A percentile compares a stretch with the other conserved stretches of the same genome.
Evolutionary conservation across 2,329 filamentous ascomycete species (phyloP).

Genomic region (Celoporthe dispersa): DNA sequence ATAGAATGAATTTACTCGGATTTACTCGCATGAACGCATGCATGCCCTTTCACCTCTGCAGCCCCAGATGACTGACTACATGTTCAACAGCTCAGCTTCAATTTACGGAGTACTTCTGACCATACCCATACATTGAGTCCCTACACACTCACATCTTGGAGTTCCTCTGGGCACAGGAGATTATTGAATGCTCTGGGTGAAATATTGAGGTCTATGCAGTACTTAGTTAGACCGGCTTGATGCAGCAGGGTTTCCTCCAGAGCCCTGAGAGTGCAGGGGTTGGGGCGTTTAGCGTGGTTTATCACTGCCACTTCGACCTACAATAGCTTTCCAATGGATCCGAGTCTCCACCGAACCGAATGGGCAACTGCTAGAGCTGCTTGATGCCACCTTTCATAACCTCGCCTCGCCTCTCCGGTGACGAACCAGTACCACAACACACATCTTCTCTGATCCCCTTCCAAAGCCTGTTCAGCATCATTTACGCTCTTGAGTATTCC

Average conservation of each 20-base stretch:
- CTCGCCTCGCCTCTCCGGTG: slow-evolving; percentile 11
- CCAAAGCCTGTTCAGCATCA: slow-evolving; percentile 1
- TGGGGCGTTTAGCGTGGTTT: slow-evolving; percentile 11
- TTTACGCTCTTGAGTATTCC: not conserved
- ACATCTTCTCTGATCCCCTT: slow-evolving; percentile 20
- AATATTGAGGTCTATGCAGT: not conserved
- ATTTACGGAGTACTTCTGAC: not conserved
- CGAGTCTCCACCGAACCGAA: slow-evolving; percentile 13
- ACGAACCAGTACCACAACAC: slow-evolving; percentile 13
- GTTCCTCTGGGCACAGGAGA: not conserved
- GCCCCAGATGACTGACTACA: not conserved
- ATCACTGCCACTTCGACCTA: not conserved
- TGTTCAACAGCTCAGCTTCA: not conserved
- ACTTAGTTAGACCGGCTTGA: not conserved
- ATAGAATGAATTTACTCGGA: not conserved
- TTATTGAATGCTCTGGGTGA: not conserved
- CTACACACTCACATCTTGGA: not conserved
- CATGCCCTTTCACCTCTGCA: not conserved
- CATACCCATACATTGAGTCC: not conserved
- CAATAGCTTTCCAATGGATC: not conserved
- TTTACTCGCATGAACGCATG: not conserved
- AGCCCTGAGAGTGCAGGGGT: slow-evolving; percentile 4
- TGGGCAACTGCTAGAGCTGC: slow-evolving; percentile 19
- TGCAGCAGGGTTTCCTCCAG: not conserved
- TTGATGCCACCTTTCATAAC: slow-evolving; percentile 30